These are phyloP conservation scores for Phytopythium cucurbitacearum DNA, from an alignment of 352 stramenopile genomes.

Conservation along the genomic window DNA sequence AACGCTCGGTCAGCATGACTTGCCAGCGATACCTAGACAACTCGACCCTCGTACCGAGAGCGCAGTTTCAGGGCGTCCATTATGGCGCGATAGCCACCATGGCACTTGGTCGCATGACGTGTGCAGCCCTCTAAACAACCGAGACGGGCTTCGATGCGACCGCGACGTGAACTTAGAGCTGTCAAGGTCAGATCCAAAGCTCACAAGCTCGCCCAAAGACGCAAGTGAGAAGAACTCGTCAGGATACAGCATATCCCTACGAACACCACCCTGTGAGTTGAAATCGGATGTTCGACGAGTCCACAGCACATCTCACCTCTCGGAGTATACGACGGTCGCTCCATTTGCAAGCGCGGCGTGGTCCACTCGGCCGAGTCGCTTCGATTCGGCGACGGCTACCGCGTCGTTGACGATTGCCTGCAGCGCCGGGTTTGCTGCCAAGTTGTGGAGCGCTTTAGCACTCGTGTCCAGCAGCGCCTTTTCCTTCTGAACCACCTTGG, in stretches of 20 bases:
- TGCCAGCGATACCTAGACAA: constrained; percentile 1
- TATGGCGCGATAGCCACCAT: constrained; percentile 77
- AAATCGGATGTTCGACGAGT: neutral
- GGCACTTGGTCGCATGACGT: constrained; percentile 48
- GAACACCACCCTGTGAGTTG: constrained; percentile 1
- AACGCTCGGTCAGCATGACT: neutral
- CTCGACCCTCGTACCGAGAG: constrained; percentile 44
- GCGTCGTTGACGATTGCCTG: constrained; percentile 46
- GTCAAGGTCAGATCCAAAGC: constrained; percentile 10
- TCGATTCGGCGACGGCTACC: constrained; percentile 27
- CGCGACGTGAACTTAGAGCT: constrained; percentile 50
- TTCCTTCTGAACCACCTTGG: constrained; percentile 49
- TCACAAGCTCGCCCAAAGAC: constrained; percentile 24
- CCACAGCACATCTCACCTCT: constrained; percentile 27
- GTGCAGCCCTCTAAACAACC: constrained; percentile 29
- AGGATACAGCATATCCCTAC: constrained; percentile 52
- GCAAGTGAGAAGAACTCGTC: constrained; percentile 26
- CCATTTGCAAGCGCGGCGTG: constrained; percentile 67
- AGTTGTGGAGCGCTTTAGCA: constrained; percentile 37
- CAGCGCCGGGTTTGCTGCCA: constrained; percentile 52
- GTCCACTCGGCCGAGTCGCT: constrained; percentile 54
- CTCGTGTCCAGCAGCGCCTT: constrained; percentile 52
- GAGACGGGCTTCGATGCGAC: constrained; percentile 37
- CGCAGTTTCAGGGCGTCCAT: constrained; percentile 68
- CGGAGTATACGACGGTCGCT: constrained; percentile 47